phyloP scores from a whole-genome alignment of 2,329 filamentous ascomycete genomes.

The Aspergillus sp. region DNA sequence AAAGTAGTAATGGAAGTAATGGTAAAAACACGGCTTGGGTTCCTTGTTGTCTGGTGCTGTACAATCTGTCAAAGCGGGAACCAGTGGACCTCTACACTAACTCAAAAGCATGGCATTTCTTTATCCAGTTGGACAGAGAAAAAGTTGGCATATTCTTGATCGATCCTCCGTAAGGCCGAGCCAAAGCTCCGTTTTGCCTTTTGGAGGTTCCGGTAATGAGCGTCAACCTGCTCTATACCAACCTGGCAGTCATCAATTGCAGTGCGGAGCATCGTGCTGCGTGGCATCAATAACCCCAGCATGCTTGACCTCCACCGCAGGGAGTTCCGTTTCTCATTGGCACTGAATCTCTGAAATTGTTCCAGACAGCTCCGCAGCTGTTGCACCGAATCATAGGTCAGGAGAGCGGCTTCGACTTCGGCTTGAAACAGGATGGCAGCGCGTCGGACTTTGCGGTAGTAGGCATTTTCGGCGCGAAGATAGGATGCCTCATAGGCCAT shows the following conservation, averaged over 20 bases:
- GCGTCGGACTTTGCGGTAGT: slow-evolving; percentile 3
- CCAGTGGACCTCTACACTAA: neutral
- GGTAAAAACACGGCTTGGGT: too few species aligned
- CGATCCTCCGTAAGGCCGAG: neutral
- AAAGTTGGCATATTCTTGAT: slow-evolving; percentile 1
- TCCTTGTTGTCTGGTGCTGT: neutral
- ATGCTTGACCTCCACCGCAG: neutral
- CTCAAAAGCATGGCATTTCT: neutral
- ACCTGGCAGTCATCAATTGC: neutral
- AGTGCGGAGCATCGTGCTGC: neutral
- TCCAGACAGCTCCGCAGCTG: neutral
- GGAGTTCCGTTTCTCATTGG: neutral
- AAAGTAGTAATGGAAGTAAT: too few species aligned
- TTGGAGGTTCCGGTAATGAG: neutral
- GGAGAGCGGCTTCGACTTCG: neutral
- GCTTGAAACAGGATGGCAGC: slow-evolving; percentile 1
- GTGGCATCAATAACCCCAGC: neutral
- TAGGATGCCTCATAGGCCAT: slow-evolving; percentile 3
- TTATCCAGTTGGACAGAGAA: neutral
- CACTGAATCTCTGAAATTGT: neutral
- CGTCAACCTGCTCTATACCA: neutral
- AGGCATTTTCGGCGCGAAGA: slow-evolving; percentile 4
- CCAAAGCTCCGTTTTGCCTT: neutral
- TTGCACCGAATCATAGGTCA: too few species aligned
- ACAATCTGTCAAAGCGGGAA: neutral